Base-by-base conservation (phyloP, 2,329 filamentous ascomycete genomes). In the Fusarium redolens region DNA sequence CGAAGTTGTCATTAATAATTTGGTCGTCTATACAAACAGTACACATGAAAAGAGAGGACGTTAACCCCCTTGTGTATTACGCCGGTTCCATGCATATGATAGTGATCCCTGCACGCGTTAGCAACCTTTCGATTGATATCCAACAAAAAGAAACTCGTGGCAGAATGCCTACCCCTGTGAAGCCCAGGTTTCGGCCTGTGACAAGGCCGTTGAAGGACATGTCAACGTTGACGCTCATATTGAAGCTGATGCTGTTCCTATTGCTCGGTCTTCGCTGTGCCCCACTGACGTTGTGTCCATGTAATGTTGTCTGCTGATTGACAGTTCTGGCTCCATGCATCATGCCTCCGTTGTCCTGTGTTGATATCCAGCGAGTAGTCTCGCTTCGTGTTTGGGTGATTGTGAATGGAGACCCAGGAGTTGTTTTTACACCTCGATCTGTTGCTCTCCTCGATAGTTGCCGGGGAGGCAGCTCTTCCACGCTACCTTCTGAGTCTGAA, bases 201-300 rank as follows among this genome's bases (percentile, higher is more conserved):
- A 78, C 71, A 15, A 78, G 61, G n/a, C 75, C 75, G 13, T 65
- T 77, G 44, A 78, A 78, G 4, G 64, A 65, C 62, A 77, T 74
- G 31, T 75, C 60, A 43, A 77, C 61, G 18, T 77, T 73, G 33
- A 77, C 44, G 35, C 71, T 78, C 74, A 77, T 75, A 37, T 75
- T 77, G 45, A 77, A 55, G 33, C 75, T 75, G n/a, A 77, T n/a
- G 18, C 71, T 73, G 35, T 74, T 77, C 22, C 71, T 65, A 5
- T 57, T 72, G 4, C 38, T 55, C n/a, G 68, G 65, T 15, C 59
- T 48, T 38, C 33, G 56, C 30, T 62, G 65, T 15, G 61, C 58
- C 30, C 31, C 51, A 20, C 65, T 68, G 37, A 59, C 11, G 45
- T 60, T 63, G 22, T 72, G 68, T 25, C 66, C 70, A n/a, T 69